Evolutionary conservation across 495 filamentous ascomycete genomes (phyloP), one percentile per base, ranked within the genome.

Genomic region (Staphylotrichum tortipilum): DNA sequence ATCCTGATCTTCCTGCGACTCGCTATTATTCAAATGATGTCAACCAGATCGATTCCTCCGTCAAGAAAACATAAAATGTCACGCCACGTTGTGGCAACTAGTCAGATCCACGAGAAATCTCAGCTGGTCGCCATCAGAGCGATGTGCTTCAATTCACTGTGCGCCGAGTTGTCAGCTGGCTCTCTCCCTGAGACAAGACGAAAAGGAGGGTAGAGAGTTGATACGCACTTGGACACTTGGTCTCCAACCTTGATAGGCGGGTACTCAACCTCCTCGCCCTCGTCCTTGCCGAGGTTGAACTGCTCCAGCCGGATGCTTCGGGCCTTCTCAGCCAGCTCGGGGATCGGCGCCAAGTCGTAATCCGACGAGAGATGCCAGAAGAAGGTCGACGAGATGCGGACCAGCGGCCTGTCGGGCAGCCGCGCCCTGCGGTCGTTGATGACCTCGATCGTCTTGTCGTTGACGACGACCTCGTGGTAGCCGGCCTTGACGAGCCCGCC

Each of bases 401-500:
- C 57, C 3, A 72, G 62, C 22, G 73, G 73, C 0, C 73, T 58
- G 5, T 70, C 66, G 0, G 71, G 69, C 2, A 63, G 46, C 7
- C 64, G 52, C n/a, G 34, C 29, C 21, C 47, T 54, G 21, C 73
- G 68, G 34, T 54, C 35, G 24, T 62, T 61, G 18, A 75, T 61
- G 12, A 64, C 60, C n/a, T 52, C 42, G 8, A 71, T 39, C 9
- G 73, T 76, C 42, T 45, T 34, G 24, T 70, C 63, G 63, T 70
- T 76, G 49, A 76, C 73, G 18, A 76, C 71, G 1, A 76, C 73
- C 64, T 76, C 73, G 65, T 76, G 73, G 62, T 65, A 76, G 12
- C 73, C 73, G 15, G 73, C 73, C 59, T 76, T 76, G 52, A 76
- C 66, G 15, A 76, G 64, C 3, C 73, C 73, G 53, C 72, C 72